A percentile compares a stretch with the other conserved stretches of the same genome.
phyloP scores from a whole-genome alignment of 164 flowering plant species.

The Malania oleifera region DNA sequence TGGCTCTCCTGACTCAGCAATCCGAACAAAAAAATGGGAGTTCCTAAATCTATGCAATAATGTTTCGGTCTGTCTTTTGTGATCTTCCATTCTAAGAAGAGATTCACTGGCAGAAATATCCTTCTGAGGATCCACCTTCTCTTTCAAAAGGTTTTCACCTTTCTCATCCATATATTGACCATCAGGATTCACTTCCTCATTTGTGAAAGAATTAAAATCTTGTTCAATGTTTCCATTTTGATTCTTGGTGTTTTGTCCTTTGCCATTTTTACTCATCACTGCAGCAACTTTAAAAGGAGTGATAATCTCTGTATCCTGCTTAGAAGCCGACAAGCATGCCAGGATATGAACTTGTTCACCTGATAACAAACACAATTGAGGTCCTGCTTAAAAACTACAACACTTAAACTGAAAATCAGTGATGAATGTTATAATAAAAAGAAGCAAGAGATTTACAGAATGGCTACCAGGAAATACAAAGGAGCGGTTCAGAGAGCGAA shows the following conservation, averaged over 20 bases:
- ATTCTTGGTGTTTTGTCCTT: slow-evolving; percentile 31
- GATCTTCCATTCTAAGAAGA: slow-evolving; percentile 76
- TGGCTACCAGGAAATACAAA: slow-evolving; percentile 88
- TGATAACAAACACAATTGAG: slow-evolving; percentile 27
- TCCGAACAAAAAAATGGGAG: slow-evolving; percentile 88
- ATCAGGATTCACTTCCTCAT: slow-evolving; percentile 24
- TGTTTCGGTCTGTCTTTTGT: slow-evolving; percentile 60
- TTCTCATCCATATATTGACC: slow-evolving; percentile 28
- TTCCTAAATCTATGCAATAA: slow-evolving; percentile 60
- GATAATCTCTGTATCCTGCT: slow-evolving; percentile 70
- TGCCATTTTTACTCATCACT: slow-evolving; percentile 69
- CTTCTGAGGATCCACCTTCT: slow-evolving; percentile 28
- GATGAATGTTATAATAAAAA: slow-evolving; percentile 4
- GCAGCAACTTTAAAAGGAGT: slow-evolving; percentile 98
- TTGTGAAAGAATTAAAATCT: slow-evolving; percentile 14
- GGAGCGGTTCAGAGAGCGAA: slow-evolving; percentile 67
- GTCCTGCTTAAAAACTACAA: background rate
- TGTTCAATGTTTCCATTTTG: slow-evolving; percentile 33
- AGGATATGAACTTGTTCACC: slow-evolving; percentile 91
- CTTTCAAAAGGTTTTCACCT: slow-evolving; percentile 28
- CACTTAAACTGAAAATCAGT: background rate
- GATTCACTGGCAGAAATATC: slow-evolving; percentile 74
- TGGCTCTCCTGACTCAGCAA: slow-evolving; percentile 69
- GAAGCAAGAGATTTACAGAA: slow-evolving; percentile 8
- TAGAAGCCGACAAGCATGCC: slow-evolving; percentile 78